Conservation (phyloP, 208 protist genomes). For the Porcisia deanei region DNA sequence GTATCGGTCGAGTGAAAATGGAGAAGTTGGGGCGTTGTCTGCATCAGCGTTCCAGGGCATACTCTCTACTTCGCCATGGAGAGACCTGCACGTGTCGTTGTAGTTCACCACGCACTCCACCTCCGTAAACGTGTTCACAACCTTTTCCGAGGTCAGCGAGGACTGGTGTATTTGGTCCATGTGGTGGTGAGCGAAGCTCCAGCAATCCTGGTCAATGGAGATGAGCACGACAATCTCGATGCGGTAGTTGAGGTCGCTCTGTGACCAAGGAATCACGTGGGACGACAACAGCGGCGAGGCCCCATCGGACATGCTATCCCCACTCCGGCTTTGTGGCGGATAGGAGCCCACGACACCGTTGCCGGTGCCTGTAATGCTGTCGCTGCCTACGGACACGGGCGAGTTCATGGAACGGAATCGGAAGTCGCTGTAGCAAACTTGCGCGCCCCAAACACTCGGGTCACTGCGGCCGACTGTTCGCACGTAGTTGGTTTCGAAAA, state of each 20-base stretch:
- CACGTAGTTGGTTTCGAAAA: slow-evolving; percentile 78
- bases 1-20: slow-evolving; percentile 25
- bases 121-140: slow-evolving; percentile 66
- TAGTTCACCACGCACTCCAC: slow-evolving; percentile 64
- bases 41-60: slow-evolving; percentile 16
- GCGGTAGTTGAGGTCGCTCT: slow-evolving; percentile 42
- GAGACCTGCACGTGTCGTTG: slow-evolving; percentile 19
- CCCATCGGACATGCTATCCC: slow-evolving; percentile 21
- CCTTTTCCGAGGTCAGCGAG: slow-evolving; percentile 63
- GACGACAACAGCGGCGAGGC: not conserved
- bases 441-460: slow-evolving; percentile 65
- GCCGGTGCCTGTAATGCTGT: slow-evolving; percentile 14
- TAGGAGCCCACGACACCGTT: slow-evolving; percentile 9
- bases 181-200: slow-evolving; percentile 61
- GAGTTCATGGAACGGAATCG: slow-evolving; percentile 21
- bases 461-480: slow-evolving; percentile 66
- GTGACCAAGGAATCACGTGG: not conserved
- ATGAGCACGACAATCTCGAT: slow-evolving; percentile 66
- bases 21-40: slow-evolving; percentile 12
- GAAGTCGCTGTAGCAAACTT: slow-evolving; percentile 79
- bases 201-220: slow-evolving; percentile 67
- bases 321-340: slow-evolving; percentile 10
- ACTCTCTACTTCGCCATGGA: slow-evolving; percentile 32
- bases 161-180: slow-evolving; percentile 73
- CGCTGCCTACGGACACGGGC: slow-evolving; percentile 10